These are phyloP conservation scores for Entrophospora sp. DNA, from an alignment of 192 early-diverging fungal genomes.

Conservation along the genomic window DNA sequence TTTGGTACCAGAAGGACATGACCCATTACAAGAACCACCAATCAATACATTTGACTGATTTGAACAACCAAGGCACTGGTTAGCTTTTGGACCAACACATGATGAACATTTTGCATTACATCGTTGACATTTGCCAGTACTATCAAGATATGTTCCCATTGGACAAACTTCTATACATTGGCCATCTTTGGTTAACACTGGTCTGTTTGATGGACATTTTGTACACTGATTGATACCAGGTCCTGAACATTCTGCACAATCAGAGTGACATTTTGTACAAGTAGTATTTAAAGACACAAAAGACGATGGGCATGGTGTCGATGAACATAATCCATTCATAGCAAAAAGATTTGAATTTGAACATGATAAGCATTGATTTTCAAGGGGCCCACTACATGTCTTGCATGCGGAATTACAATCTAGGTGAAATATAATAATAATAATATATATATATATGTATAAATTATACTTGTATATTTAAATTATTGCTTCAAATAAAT, in stretches of 20 bases:
- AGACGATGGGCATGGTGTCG: neutral
- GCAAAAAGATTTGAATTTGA: neutral
- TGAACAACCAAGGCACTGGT: slow-evolving; percentile 18
- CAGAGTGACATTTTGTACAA: slow-evolving; percentile 12
- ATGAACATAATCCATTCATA: neutral
- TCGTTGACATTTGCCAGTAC: neutral
- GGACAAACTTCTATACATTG: slow-evolving; percentile 19
- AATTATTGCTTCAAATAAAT: too few relatives aligned
- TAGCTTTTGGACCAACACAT: neutral
- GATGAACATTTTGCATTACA: slow-evolving; percentile 14
- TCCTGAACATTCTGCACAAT: slow-evolving; percentile 16
- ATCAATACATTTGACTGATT: slow-evolving; percentile 1
- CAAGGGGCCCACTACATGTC: neutral
- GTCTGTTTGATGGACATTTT: slow-evolving; percentile 18
- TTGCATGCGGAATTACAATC: neutral
- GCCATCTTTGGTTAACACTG: neutral
- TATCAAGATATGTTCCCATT: slow-evolving; percentile 1
- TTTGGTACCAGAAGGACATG: slow-evolving; percentile 11
- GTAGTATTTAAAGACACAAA: neutral
- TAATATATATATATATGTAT: neutral
- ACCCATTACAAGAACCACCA: slow-evolving; percentile 10
- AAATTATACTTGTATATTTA: too few relatives aligned
- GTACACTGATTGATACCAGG: slow-evolving; percentile 6
- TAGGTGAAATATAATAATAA: neutral
- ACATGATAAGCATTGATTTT: neutral